Conservation (phyloP, 495 filamentous ascomycete species). For the Penicillium canariense region DNA sequence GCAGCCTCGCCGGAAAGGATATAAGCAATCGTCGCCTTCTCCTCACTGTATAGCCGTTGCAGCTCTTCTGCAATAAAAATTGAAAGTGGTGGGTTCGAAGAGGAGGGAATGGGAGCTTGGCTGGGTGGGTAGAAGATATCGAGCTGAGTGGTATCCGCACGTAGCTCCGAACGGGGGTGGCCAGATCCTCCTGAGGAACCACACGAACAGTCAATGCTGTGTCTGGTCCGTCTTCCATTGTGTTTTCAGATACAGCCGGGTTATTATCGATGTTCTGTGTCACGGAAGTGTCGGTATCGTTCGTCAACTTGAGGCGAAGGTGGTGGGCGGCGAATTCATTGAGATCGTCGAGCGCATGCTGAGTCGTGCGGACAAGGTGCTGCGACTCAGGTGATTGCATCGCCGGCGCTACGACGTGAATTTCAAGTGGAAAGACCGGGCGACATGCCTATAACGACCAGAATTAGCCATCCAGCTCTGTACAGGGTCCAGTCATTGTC, state of each 20-base stretch:
- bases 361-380: slow-evolving; percentile 76
- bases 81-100: slow-evolving; percentile 71
- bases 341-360: slow-evolving; percentile 84
- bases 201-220: slow-evolving; percentile 70
- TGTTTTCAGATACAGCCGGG: not conserved
- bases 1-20: slow-evolving; percentile 57
- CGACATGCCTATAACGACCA: slow-evolving; percentile 64
- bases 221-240: slow-evolving; percentile 36
- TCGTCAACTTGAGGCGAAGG: slow-evolving; percentile 68
- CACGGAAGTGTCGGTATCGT: slow-evolving; percentile 32
- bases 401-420: slow-evolving; percentile 69
- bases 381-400: slow-evolving; percentile 68
- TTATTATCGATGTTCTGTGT: slow-evolving; percentile 3
- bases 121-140: slow-evolving; percentile 78
- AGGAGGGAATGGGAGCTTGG: slow-evolving; percentile 65
- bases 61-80: slow-evolving; percentile 78
- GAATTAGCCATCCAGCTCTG: slow-evolving; percentile 12
- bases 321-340: slow-evolving; percentile 93
- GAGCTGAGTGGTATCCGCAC: slow-evolving; percentile 66
- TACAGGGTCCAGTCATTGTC: not conserved
- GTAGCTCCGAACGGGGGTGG: slow-evolving; percentile 57
- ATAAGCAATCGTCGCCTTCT: slow-evolving; percentile 84
- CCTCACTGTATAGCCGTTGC: slow-evolving; percentile 77
- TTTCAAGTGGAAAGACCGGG: slow-evolving; percentile 81
- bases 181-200: slow-evolving; percentile 55